Percentiles rank a stretch among this genome's conserved stretches.
Conservation (phyloP, 768 basidiomycete genomes). For the button mushroom (Agaricus bisporus) region DNA sequence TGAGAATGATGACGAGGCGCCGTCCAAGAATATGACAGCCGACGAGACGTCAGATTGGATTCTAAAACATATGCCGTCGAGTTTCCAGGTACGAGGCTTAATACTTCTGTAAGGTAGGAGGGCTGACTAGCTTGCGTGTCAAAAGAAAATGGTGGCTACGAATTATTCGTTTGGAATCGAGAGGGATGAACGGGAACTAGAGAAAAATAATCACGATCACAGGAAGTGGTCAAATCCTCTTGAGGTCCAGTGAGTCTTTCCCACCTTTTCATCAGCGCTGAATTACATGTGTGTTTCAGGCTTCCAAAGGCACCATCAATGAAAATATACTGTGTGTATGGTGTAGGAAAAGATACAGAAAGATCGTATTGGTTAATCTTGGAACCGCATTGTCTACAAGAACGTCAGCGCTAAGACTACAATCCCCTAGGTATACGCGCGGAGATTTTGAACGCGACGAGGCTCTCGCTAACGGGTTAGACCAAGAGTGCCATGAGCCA, state of each 20-base stretch:
- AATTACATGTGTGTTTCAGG: conserved; percentile 25
- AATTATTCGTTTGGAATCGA: conserved; percentile 94
- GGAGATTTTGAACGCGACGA: conserved; percentile 68
- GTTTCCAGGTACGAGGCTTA: conserved; percentile 59
- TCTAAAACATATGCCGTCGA: conserved; percentile 69
- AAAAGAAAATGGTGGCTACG: conserved; percentile 68
- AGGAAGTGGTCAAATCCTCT: conserved; percentile 92
- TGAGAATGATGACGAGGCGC: conserved; percentile 18
- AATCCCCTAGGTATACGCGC: conserved; percentile 55
- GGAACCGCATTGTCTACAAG: not conserved
- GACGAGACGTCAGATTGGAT: conserved; percentile 74
- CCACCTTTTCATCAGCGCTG: not conserved
- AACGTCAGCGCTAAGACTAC: not conserved
- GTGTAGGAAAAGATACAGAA: conserved; percentile 95
- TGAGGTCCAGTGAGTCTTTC: conserved; percentile 52
- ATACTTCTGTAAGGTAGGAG: not conserved
- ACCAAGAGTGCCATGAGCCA: conserved; percentile 39
- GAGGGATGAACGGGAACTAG: conserved; percentile 56
- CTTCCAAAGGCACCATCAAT: conserved; percentile 87
- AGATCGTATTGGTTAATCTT: conserved; percentile 74
- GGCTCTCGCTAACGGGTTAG: conserved; percentile 34
- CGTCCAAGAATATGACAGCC: conserved; percentile 65
- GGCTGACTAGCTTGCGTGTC: not conserved
- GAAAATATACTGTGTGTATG: conserved; percentile 91
- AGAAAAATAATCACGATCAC: conserved; percentile 63